Evolutionary conservation across 495 filamentous ascomycete genomes (phyloP).

Genomic region (Lepidopterella palustris): DNA sequence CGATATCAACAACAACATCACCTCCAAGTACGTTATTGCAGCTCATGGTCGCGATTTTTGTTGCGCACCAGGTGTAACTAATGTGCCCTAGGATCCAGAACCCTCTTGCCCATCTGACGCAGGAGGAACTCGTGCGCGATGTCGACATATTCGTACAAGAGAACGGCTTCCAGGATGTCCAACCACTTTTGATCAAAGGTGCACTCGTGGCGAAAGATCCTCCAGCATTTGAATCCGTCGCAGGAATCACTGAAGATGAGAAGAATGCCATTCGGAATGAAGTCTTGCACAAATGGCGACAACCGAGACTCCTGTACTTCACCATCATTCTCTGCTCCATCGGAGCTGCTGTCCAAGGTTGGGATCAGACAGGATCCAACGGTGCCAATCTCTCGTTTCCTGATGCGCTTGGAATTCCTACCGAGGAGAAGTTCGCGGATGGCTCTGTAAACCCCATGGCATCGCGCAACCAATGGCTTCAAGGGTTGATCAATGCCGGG

Average conservation of each 20-base stretch:
- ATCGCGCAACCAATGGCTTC: constrained; percentile 50
- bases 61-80: background rate
- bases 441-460: constrained; percentile 26
- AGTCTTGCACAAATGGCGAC: constrained; percentile 50
- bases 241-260: constrained; percentile 44
- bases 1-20: background rate
- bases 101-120: constrained; percentile 46
- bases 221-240: constrained; percentile 35
- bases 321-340: constrained; percentile 44
- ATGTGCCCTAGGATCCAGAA: constrained; percentile 31
- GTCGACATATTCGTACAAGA: constrained; percentile 47
- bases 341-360: constrained; percentile 35
- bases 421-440: constrained; percentile 22
- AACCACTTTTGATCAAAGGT: constrained; percentile 46
- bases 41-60: background rate
- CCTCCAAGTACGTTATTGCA: background rate
- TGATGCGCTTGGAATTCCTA: constrained; percentile 25
- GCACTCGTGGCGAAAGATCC: constrained; percentile 51
- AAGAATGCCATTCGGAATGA: constrained; percentile 42
- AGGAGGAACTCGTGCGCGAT: constrained; percentile 43
- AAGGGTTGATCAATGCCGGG: constrained; percentile 56
- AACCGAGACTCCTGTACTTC: constrained; percentile 52
- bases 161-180: constrained; percentile 41
- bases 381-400: constrained; percentile 36
- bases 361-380: constrained; percentile 36